Evolutionary conservation across 177 flowering plant genomes (phyloP).

Genomic region (Vitis hybrid): DNA sequence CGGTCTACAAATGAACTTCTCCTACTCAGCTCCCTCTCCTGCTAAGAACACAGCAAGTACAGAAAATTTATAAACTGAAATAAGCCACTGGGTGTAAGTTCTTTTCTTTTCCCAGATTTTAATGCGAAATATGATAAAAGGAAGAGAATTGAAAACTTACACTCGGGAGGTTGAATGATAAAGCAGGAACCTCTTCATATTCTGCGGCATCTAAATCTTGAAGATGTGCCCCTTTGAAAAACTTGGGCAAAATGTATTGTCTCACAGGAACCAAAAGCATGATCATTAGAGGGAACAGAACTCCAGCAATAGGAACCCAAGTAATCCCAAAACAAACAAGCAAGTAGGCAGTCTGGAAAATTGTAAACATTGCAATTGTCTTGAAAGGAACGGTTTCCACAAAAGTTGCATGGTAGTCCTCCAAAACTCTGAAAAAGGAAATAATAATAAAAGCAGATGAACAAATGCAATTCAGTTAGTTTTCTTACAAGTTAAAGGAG

Average conservation of each 20-base stretch:
- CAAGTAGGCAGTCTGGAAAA: conserved; percentile 40
- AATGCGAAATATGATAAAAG: too few relatives aligned
- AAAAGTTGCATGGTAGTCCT: conserved; percentile 37
- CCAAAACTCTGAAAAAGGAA: conserved; percentile 29
- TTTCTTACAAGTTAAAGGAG: background rate
- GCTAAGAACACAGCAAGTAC: conserved; percentile 4
- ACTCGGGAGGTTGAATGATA: conserved; percentile 24
- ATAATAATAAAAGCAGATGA: background rate
- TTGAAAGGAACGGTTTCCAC: conserved; percentile 44
- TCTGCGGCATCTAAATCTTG: conserved; percentile 52
- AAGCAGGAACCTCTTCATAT: conserved; percentile 39
- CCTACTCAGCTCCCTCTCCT: conserved; percentile 28
- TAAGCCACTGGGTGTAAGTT: too few relatives aligned
- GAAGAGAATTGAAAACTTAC: conserved; percentile 12
- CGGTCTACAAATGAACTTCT: conserved; percentile 28
- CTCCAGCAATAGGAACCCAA: conserved; percentile 50
- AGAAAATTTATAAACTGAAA: background rate
- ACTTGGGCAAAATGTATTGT: conserved; percentile 42
- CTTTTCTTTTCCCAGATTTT: too few relatives aligned
- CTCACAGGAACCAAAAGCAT: conserved; percentile 47
- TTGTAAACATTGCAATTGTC: conserved; percentile 34
- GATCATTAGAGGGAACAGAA: conserved; percentile 41
- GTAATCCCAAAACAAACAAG: conserved; percentile 43
- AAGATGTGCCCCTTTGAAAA: conserved; percentile 39
- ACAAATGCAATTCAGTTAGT: background rate